Evolutionary conservation across 805 yeast genomes (phyloP).

Genomic region (Wickerhamiella allomyrinae): DNA sequence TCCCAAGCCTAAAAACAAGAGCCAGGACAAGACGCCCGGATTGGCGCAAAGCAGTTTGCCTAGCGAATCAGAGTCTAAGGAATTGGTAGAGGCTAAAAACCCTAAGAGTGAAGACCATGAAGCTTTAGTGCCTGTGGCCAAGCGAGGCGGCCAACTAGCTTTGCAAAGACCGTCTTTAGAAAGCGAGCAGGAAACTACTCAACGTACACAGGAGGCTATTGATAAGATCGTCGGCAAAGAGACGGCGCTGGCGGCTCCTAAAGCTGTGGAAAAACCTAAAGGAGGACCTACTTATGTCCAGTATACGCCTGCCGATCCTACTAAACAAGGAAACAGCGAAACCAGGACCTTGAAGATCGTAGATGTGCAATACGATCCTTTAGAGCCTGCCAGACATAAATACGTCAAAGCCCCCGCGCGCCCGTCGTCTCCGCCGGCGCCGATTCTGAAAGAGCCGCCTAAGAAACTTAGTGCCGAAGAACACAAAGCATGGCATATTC

Average conservation of each 20-base stretch:
- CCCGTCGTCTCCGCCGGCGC: conserved; percentile 59
- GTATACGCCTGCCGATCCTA: conserved; percentile 30
- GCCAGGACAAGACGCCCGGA: neutral
- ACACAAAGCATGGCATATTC: conserved; percentile 70
- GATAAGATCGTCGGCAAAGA: conserved; percentile 36
- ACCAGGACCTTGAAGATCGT: conserved; percentile 46
- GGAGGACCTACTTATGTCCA: conserved; percentile 32
- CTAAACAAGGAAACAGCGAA: conserved; percentile 20
- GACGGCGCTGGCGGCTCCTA: conserved; percentile 23
- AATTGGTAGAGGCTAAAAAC: neutral
- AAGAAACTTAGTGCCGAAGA: conserved; percentile 50
- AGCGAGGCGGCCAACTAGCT: conserved; percentile 3
- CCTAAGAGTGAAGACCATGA: neutral
- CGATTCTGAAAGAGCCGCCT: conserved; percentile 39
- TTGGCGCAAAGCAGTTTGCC: neutral
- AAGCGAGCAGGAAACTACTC: conserved; percentile 33
- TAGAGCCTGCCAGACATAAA: conserved; percentile 68
- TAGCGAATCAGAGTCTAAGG: neutral
- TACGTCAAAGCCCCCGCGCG: conserved; percentile 58
- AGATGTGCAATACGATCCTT: conserved; percentile 62
- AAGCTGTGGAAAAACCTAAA: conserved; percentile 9
- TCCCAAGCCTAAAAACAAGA: conserved; percentile 4
- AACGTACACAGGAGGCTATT: conserved; percentile 44
- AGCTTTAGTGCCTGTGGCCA: neutral
- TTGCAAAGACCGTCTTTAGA: conserved; percentile 35